These are phyloP conservation scores for Pilasporangium apinafurcum DNA, from an alignment of 352 stramenopile genomes.

Conservation along the genomic window DNA sequence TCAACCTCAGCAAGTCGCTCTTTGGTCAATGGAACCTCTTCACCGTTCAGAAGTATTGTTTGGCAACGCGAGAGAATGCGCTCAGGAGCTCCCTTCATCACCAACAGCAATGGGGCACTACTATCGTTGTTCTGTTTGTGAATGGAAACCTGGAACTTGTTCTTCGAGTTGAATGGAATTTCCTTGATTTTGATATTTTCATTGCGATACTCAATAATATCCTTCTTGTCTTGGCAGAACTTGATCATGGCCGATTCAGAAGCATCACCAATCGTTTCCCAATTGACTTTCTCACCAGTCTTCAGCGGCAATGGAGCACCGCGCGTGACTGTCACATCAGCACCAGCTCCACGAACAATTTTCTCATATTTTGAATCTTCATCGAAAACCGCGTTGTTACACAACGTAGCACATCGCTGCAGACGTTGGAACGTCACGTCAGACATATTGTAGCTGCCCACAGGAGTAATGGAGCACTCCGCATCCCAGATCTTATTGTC, in stretches of 20 bases:
- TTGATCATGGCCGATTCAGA: slow-evolving; percentile 86
- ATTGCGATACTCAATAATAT: slow-evolving; percentile 63
- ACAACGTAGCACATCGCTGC: slow-evolving; percentile 82
- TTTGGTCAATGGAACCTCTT: slow-evolving; percentile 62
- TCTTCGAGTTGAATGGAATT: slow-evolving; percentile 82
- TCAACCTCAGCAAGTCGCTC: slow-evolving; percentile 79
- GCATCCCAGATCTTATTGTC: slow-evolving; percentile 63
- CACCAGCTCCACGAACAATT: slow-evolving; percentile 9
- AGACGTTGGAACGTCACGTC: slow-evolving; percentile 54
- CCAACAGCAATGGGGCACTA: slow-evolving; percentile 48
- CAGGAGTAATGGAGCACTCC: slow-evolving; percentile 70
- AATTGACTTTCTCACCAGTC: slow-evolving; percentile 12
- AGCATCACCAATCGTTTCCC: slow-evolving; percentile 67
- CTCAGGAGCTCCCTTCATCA: slow-evolving; percentile 97
- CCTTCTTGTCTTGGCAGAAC: slow-evolving; percentile 68
- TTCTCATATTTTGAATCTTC: slow-evolving; percentile 34
- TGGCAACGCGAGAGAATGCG: slow-evolving; percentile 91
- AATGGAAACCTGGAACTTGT: slow-evolving; percentile 83
- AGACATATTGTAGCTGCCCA: slow-evolving; percentile 42
- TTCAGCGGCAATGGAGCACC: slow-evolving; percentile 7
- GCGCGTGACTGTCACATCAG: slow-evolving; percentile 8
- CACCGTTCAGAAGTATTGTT: slow-evolving; percentile 58
- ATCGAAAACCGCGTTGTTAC: slow-evolving; percentile 88
- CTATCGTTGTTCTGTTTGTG: slow-evolving; percentile 79
- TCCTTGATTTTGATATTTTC: slow-evolving; percentile 77